Percentiles rank a stretch among this genome's conserved stretches.
Evolutionary conservation across 1,284 basidiomycete genomes (phyloP).

Genomic region (Fomitopsis palustris): DNA sequence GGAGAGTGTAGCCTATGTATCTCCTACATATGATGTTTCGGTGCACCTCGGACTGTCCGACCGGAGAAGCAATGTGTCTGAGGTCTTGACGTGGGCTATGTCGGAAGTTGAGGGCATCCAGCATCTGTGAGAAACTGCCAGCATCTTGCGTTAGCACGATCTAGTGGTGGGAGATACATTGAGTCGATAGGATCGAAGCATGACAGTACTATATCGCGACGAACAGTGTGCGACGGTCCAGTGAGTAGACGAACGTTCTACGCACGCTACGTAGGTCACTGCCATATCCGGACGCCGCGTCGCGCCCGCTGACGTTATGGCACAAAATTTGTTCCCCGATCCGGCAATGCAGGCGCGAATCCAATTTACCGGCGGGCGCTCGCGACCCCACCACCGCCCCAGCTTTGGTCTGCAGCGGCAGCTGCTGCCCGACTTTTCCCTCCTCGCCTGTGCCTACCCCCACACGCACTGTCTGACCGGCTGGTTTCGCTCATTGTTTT

Average conservation of each 20-base stretch:
- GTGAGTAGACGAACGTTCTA: neutral
- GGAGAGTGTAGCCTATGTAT: no score
- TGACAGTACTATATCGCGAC: no score
- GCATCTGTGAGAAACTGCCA: neutral
- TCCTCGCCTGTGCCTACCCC: slow-evolving; percentile 7
- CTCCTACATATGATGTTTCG: neutral
- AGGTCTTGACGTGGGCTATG: neutral
- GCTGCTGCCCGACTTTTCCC: slow-evolving; percentile 6
- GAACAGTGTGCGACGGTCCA: neutral
- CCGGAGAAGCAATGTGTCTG: neutral
- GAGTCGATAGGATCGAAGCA: neutral
- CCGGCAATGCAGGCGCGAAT: neutral
- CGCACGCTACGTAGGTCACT: neutral
- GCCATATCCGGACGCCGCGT: neutral
- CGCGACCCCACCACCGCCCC: slow-evolving; percentile 1
- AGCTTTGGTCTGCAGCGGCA: neutral
- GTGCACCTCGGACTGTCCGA: neutral
- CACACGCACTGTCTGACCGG: slow-evolving; percentile 12
- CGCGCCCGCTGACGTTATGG: neutral
- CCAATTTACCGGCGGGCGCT: slow-evolving; percentile 1
- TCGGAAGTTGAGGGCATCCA: neutral
- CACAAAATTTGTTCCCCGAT: neutral
- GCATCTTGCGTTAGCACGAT: neutral
- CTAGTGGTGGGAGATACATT: neutral
- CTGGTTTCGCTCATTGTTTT: slow-evolving; percentile 15